Percentiles rank a stretch among this genome's conserved stretches.
Conservation (phyloP, 805 yeast genomes). For the Lachancea fermentati region DNA sequence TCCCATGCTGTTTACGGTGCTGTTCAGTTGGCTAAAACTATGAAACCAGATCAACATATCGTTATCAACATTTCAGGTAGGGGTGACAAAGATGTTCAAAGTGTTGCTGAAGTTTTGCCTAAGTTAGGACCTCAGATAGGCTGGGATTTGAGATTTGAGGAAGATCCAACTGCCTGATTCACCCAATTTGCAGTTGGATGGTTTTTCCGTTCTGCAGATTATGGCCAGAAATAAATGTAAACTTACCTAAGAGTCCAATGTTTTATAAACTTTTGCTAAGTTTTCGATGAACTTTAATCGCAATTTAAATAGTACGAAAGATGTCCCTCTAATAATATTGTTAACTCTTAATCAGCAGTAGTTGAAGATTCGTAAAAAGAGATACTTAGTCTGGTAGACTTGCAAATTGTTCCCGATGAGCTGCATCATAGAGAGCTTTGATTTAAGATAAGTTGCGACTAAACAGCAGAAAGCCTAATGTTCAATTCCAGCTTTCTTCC, state of each 20-base stretch:
- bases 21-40: slow-evolving; percentile 74
- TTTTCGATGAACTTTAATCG: too few relatives aligned
- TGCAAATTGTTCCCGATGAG: neutral
- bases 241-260: neutral
- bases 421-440: too few relatives aligned
- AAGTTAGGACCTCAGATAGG: slow-evolving; percentile 83
- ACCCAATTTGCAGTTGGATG: too few relatives aligned
- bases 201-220: neutral
- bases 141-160: slow-evolving; percentile 92
- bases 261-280: neutral
- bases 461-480: too few relatives aligned
- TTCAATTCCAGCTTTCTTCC: slow-evolving; percentile 3
- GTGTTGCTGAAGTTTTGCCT: slow-evolving; percentile 93
- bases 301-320: neutral
- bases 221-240: neutral
- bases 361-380: too few relatives aligned
- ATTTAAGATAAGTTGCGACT: too few relatives aligned
- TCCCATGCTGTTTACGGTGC: slow-evolving; percentile 96
- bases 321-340: neutral
- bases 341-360: too few relatives aligned
- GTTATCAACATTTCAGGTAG: slow-evolving; percentile 93
- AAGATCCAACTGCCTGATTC: slow-evolving; percentile 23
- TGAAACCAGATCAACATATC: slow-evolving; percentile 72
- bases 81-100: slow-evolving; percentile 98
- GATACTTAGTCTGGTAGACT: too few relatives aligned